Base-by-base conservation (phyloP, 73 alveolate genomes). In the Durusdinium trenchii region DNA sequence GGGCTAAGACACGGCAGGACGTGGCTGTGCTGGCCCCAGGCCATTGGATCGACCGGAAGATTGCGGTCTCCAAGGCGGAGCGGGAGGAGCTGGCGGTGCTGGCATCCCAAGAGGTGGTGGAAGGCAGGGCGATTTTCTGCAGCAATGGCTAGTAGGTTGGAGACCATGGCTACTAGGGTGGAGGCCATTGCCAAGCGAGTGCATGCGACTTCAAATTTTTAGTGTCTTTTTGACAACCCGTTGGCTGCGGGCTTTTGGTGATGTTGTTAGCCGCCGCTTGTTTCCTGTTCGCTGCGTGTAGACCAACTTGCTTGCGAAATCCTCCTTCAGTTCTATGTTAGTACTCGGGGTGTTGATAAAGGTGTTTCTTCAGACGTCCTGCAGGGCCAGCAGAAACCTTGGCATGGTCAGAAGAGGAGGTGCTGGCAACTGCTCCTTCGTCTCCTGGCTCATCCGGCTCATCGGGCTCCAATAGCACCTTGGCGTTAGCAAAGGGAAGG, bases 351-450 rank as follows among this genome's bases (percentile, higher is more conserved):
- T n/a, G n/a, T n/a, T n/a, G n/a, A n/a, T n/a, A n/a, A n/a, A n/a
- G n/a, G n/a, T n/a, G 42, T 18, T 12, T 9, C 52, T 38, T n/a
- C 86, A n/a, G 35, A 36, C 52, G 42, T 12, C 7, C 90, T 42
- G 90, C 18, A 54, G 51, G 36, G 5, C 43, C 54, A 45, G 95
- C 54, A 16, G 64, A 86, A 45, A 62, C 23, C 95, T 62, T 86
- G 96, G 85, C 16, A 47, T 87, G 96, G 96, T 87, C 96, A 47
- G 86, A 87, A 42, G 85, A 87, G 45, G 96, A 87, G 85, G 85
- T 87, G 36, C 85, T 87, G 84, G 96, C 82, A 48, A 85, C 82
- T n/a, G n/a, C n/a, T n/a, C n/a, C n/a, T n/a, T n/a, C n/a, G n/a
- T n/a, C n/a, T n/a, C n/a, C n/a, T n/a, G n/a, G n/a, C n/a, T n/a